These are phyloP conservation scores for Zygosaccharomyces sapae DNA, from an alignment of 1,139 yeast genomes.

Conservation along the genomic window DNA sequence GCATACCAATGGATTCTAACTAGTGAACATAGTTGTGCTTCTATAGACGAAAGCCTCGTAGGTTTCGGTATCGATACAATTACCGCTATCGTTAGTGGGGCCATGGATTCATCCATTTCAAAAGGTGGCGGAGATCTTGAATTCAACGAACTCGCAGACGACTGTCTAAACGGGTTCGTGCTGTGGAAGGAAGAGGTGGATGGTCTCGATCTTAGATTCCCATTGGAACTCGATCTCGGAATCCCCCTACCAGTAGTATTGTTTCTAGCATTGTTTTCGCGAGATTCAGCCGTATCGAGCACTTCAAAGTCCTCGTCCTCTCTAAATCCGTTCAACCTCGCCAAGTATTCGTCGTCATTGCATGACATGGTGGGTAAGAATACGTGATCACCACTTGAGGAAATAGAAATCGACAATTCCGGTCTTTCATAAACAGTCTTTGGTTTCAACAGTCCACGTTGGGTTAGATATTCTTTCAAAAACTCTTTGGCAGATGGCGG, in stretches of 20 bases:
- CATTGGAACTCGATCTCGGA: neutral
- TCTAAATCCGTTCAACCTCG: slow-evolving; percentile 27
- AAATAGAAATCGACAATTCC: slow-evolving; percentile 25
- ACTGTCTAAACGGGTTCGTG: slow-evolving; percentile 6
- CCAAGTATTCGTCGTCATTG: slow-evolving; percentile 33
- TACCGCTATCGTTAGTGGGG: slow-evolving; percentile 38
- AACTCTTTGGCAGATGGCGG: slow-evolving; percentile 15
- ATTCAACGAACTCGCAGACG: neutral
- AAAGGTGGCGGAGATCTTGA: slow-evolving; percentile 14
- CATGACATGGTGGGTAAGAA: slow-evolving; percentile 34
- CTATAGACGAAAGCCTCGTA: slow-evolving; percentile 28
- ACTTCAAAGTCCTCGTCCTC: slow-evolving; percentile 12
- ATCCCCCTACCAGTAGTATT: neutral
- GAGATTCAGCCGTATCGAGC: slow-evolving; percentile 1
- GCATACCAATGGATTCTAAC: slow-evolving; percentile 50
- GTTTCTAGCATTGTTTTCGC: neutral
- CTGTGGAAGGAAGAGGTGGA: neutral
- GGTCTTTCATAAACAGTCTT: slow-evolving; percentile 16
- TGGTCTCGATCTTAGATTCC: neutral
- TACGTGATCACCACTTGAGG: slow-evolving; percentile 34
- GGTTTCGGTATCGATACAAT: slow-evolving; percentile 31
- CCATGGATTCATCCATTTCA: slow-evolving; percentile 46
- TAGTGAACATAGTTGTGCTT: slow-evolving; percentile 34
- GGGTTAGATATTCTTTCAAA: slow-evolving; percentile 24
- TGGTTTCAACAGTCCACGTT: slow-evolving; percentile 30